A percentile compares a stretch with the other conserved stretches of the same genome.
These are phyloP conservation scores for Fusarium bactridioides DNA, from an alignment of 2,329 filamentous ascomycete genomes.

Conservation along the genomic window DNA sequence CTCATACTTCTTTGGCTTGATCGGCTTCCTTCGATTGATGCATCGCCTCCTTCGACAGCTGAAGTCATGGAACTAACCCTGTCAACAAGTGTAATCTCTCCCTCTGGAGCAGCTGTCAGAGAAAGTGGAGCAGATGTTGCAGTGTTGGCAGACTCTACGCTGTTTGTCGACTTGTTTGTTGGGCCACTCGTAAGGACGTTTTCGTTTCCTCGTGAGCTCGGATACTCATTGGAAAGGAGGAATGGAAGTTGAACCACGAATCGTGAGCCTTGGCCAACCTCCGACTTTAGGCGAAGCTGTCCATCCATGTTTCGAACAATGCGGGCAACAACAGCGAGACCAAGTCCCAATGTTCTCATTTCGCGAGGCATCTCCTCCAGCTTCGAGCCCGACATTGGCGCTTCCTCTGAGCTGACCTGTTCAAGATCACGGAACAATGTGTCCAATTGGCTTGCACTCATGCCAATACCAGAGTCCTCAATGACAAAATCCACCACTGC, in stretches of 20 bases:
- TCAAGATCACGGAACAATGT: constrained; percentile 66
- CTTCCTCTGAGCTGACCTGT: constrained; percentile 60
- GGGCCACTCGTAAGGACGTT: background rate
- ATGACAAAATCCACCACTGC: constrained; percentile 77
- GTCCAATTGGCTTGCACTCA: constrained; percentile 68
- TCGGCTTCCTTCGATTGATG: constrained; percentile 26
- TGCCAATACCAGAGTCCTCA: constrained; percentile 78
- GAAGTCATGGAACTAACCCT: constrained; percentile 45
- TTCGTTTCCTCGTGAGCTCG: constrained; percentile 24
- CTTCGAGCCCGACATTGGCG: constrained; percentile 34
- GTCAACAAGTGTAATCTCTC: constrained; percentile 71
- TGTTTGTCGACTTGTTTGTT: constrained; percentile 10
- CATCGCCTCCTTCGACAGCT: constrained; percentile 12
- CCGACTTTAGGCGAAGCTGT: constrained; percentile 83
- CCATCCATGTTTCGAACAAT: constrained; percentile 92
- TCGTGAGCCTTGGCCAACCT: constrained; percentile 80
- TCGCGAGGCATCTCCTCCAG: constrained; percentile 44
- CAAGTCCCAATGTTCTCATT: constrained; percentile 72
- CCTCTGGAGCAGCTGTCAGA: constrained; percentile 46
- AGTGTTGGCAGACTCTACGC: constrained; percentile 26
- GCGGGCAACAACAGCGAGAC: constrained; percentile 86
- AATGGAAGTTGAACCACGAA: constrained; percentile 86
- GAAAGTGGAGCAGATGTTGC: constrained; percentile 35
- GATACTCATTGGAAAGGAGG: constrained; percentile 59
- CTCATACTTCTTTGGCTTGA: constrained; percentile 46